These are phyloP conservation scores for Penicillium decumbens DNA, from an alignment of 2,329 filamentous ascomycete species.

Conservation along the genomic window DNA sequence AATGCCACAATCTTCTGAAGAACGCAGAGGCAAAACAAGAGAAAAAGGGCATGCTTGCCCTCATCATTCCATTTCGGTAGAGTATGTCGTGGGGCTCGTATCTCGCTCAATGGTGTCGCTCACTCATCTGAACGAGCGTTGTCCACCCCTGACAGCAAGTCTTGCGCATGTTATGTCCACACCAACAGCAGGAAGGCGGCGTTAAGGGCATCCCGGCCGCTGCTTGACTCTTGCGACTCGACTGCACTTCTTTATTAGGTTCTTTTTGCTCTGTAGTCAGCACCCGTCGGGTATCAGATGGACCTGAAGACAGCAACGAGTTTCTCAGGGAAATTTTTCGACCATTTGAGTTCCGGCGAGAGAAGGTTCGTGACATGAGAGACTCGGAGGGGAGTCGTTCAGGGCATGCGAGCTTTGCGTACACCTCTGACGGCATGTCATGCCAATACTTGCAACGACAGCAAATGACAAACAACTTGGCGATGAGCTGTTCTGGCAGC, in stretches of 20 bases:
- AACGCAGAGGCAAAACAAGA: neutral
- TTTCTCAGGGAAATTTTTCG: slow-evolving; percentile 4
- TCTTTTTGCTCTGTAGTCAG: neutral
- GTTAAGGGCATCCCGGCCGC: neutral
- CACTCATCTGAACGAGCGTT: slow-evolving; percentile 61
- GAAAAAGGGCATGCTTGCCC: neutral
- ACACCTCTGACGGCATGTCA: slow-evolving; percentile 39
- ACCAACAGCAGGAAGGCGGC: slow-evolving; percentile 66
- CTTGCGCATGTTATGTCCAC: slow-evolving; percentile 64
- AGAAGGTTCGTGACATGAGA: slow-evolving; percentile 4
- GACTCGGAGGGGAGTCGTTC: slow-evolving; percentile 12
- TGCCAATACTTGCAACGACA: slow-evolving; percentile 44
- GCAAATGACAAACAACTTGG: slow-evolving; percentile 43
- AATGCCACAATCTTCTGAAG: too few species aligned
- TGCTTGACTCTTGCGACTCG: neutral
- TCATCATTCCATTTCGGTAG: neutral
- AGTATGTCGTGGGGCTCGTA: neutral
- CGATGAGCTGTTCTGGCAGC: slow-evolving; percentile 24
- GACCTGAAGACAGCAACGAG: slow-evolving; percentile 3
- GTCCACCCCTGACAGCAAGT: slow-evolving; percentile 65
- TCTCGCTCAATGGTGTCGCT: slow-evolving; percentile 46
- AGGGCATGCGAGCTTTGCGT: slow-evolving; percentile 34
- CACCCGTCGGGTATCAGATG: neutral
- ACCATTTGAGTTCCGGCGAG: neutral
- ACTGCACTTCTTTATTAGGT: neutral